phyloP scores from a whole-genome alignment of 345 rosid genomes.

The Citrus mangshanensis region DNA sequence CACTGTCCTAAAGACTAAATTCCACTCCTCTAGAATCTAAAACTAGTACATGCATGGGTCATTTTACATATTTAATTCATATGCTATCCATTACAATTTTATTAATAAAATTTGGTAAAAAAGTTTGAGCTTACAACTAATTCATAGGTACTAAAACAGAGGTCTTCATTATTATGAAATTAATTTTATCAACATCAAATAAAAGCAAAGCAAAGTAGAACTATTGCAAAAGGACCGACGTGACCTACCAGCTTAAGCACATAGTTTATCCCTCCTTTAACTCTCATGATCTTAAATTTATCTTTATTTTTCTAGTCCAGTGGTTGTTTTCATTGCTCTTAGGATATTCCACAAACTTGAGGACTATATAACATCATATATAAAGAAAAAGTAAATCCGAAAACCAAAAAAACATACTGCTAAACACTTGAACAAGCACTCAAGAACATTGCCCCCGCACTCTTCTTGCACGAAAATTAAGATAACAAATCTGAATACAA shows the following conservation, averaged over 20 bases:
- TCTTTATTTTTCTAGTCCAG: constrained; percentile 74
- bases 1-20: too few relatives aligned
- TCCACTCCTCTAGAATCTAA: too few relatives aligned
- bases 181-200: neutral
- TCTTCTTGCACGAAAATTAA: too few relatives aligned
- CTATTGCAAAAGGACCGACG: neutral
- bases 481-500: too few relatives aligned
- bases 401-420: neutral
- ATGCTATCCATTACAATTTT: too few relatives aligned
- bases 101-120: neutral
- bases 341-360: constrained; percentile 91
- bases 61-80: too few relatives aligned
- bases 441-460: too few relatives aligned
- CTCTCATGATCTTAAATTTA: constrained; percentile 93
- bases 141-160: neutral
- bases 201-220: neutral
- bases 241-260: constrained; percentile 86
- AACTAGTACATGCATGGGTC: too few relatives aligned
- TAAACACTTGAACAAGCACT: too few relatives aligned
- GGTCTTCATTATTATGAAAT: constrained; percentile 23
- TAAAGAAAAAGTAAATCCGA: neutral
- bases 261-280: constrained; percentile 52
- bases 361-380: constrained; percentile 39
- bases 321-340: constrained; percentile 68
- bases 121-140: neutral